phyloP scores from a whole-genome alignment of 1,284 basidiomycete genomes.

The Malassezia psittaci region DNA sequence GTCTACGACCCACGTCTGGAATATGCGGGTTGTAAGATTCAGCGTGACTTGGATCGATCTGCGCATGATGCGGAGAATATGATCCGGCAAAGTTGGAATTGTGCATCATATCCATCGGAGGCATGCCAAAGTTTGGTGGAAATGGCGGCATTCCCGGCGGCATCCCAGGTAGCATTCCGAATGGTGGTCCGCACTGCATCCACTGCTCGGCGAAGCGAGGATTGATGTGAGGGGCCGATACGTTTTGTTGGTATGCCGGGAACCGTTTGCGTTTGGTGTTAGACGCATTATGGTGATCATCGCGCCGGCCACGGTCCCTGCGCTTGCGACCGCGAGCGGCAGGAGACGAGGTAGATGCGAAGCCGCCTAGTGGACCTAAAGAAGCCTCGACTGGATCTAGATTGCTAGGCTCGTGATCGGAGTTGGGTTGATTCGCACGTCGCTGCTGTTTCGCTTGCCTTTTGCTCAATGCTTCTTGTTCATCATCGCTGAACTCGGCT shows the following conservation, averaged over 20 bases:
- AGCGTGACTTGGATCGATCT: not conserved
- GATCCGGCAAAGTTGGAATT: not conserved
- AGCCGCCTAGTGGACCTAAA: constrained; percentile 12
- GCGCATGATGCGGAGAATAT: not conserved
- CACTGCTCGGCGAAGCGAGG: constrained; percentile 14
- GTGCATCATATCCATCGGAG: not conserved
- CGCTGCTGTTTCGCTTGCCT: constrained; percentile 40
- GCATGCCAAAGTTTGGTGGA: not conserved
- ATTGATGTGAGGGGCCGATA: constrained; percentile 12
- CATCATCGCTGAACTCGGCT: constrained; percentile 79
- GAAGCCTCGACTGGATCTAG: constrained; percentile 8
- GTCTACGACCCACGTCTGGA: not conserved
- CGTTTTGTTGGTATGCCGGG: not conserved
- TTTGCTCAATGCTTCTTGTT: constrained; percentile 65
- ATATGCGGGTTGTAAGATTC: not conserved
- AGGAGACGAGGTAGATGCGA: not conserved
- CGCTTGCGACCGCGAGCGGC: not conserved
- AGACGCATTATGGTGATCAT: not conserved
- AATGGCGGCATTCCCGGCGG: not conserved
- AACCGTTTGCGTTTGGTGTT: not conserved
- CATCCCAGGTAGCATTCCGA: not conserved
- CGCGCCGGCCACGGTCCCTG: not conserved
- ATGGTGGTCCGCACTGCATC: not conserved
- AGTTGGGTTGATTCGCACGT: not conserved
- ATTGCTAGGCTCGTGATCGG: not conserved